These are phyloP conservation scores for Coemansia asiatica DNA, from an alignment of 192 early-diverging fungal genomes.

Conservation along the genomic window DNA sequence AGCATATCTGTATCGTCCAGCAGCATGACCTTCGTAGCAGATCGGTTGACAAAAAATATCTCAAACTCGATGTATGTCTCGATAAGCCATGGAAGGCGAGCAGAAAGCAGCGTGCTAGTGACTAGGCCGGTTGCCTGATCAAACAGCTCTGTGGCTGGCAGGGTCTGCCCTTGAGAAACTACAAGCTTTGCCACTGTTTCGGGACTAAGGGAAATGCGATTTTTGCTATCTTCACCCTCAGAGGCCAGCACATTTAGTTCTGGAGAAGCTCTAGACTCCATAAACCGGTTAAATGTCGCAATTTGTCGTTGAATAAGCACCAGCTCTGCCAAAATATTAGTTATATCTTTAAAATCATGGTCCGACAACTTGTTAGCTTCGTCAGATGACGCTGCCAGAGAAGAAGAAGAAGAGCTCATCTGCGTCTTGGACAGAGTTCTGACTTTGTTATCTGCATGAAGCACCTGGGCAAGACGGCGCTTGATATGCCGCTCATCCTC, in stretches of 20 bases:
- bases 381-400: neutral
- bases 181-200: constrained; percentile 16
- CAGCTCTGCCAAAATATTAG: constrained; percentile 76
- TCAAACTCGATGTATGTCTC: constrained; percentile 42
- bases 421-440: neutral
- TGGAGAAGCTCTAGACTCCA: constrained; percentile 74
- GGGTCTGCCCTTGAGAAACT: neutral
- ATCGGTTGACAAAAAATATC: constrained; percentile 33
- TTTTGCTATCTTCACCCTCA: constrained; percentile 13
- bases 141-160: constrained; percentile 12
- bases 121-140: constrained; percentile 36
- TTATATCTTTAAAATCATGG: constrained; percentile 75
- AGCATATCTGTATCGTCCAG: constrained; percentile 40
- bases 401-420: neutral
- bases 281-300: constrained; percentile 77
- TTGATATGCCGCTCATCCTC: constrained; percentile 66
- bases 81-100: constrained; percentile 39
- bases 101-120: constrained; percentile 25
- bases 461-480: constrained; percentile 49
- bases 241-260: constrained; percentile 14
- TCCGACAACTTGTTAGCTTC: constrained; percentile 29
- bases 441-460: constrained; percentile 16
- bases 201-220: constrained; percentile 34
- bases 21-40: constrained; percentile 44
- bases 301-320: constrained; percentile 79